These are phyloP conservation scores for Alternaria arbusti DNA, from an alignment of 2,329 filamentous ascomycete species.

Conservation along the genomic window DNA sequence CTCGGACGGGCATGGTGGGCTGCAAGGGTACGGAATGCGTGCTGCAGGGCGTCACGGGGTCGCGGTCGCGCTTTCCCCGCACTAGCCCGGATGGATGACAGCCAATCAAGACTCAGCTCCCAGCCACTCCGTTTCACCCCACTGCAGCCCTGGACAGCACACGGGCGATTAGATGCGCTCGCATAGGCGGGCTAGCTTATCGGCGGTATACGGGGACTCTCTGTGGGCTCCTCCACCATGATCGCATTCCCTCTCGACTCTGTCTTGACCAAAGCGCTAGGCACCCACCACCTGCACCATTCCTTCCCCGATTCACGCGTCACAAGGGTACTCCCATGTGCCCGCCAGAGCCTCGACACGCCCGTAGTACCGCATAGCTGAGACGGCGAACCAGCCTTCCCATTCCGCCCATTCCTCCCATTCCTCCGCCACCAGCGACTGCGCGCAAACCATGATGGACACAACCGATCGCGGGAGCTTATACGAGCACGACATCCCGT, in stretches of 20 bases:
- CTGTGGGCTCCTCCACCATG: conserved; percentile 12
- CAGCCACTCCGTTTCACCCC: conserved; percentile 43
- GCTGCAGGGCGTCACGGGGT: conserved; percentile 9
- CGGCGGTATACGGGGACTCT: conserved; percentile 9
- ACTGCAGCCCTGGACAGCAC: conserved; percentile 30
- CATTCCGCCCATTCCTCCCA: conserved; percentile 12
- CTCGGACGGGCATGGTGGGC: background rate
- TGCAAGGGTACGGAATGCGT: conserved; percentile 6
- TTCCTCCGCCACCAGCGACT: conserved; percentile 13
- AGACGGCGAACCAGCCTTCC: conserved; percentile 26
- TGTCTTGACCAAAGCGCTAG: conserved; percentile 19
- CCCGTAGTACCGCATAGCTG: conserved; percentile 30
- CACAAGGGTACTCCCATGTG: conserved; percentile 45
- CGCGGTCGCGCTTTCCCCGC: conserved; percentile 18
- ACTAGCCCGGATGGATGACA: conserved; percentile 15
- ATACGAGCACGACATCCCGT: conserved; percentile 48
- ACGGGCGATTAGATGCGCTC: conserved; percentile 25
- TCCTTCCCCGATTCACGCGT: conserved; percentile 35
- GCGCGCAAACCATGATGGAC: conserved; percentile 31
- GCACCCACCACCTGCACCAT: conserved; percentile 26
- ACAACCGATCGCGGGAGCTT: conserved; percentile 43
- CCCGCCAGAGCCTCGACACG: conserved; percentile 28
- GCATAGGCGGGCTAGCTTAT: conserved; percentile 19
- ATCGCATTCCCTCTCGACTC: conserved; percentile 4
- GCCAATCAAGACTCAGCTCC: conserved; percentile 31